A percentile compares a stretch with the other conserved stretches of the same genome.
Conservation (phyloP, 352 stramenopile genomes). For the Phytophthora citrophthora region DNA sequence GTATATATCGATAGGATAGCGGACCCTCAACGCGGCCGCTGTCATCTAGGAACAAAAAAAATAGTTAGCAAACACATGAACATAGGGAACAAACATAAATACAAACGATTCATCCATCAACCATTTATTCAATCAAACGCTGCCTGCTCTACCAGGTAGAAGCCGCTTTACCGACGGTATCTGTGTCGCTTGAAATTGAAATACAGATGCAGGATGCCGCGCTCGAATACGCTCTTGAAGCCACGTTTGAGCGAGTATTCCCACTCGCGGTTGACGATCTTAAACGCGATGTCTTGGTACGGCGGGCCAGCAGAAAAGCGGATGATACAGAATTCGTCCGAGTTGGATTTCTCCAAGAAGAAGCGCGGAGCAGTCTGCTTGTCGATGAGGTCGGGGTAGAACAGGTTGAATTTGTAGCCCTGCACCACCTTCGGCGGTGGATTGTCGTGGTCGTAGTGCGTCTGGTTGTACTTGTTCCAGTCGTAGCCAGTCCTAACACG, state of each 20-base stretch:
- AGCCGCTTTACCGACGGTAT: constrained; percentile 91
- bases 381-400: constrained; percentile 99
- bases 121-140: not conserved
- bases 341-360: constrained; percentile 93
- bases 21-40: constrained; percentile 10
- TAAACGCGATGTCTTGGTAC: constrained; percentile 99
- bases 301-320: constrained; percentile 97
- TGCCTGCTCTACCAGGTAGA: not conserved
- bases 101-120: constrained; percentile 28
- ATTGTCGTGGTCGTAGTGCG: constrained; percentile 99
- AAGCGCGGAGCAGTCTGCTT: constrained; percentile 96
- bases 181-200: constrained; percentile 99
- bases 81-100: constrained; percentile 30
- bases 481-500: constrained; percentile 99
- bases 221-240: constrained; percentile 99
- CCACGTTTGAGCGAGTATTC: constrained; percentile 96
- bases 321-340: constrained; percentile 97
- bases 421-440: constrained; percentile 99
- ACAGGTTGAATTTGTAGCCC: constrained; percentile 99
- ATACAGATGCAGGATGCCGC: constrained; percentile 97
- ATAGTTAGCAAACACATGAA: constrained; percentile 39
- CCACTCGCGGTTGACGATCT: constrained; percentile 99
- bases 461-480: constrained; percentile 99
- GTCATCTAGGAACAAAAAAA: constrained; percentile 31
- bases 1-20: constrained; percentile 33